A percentile compares a stretch with the other conserved stretches of the same genome.
Evolutionary conservation across 305 asterid species (phyloP).

Genomic region (Coffea humblotiana): DNA sequence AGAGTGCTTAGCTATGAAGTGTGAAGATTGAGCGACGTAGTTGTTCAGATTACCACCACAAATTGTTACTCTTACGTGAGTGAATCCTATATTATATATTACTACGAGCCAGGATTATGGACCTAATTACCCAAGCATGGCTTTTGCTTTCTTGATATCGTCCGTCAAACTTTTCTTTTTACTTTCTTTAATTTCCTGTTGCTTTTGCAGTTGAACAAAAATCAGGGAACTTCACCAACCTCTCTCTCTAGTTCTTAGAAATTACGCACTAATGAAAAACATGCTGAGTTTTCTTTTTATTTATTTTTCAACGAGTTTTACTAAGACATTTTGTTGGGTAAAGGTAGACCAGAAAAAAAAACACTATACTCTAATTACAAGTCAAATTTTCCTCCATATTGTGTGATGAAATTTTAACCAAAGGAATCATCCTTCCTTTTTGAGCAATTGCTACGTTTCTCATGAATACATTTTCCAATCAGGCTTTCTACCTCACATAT

Average conservation of each 20-base stretch:
- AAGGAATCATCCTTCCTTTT: too few species aligned
- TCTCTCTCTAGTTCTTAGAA: neutral
- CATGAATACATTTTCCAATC: too few species aligned
- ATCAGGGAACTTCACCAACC: neutral
- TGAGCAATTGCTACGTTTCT: too few species aligned
- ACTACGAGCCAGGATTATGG: neutral
- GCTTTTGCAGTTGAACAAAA: neutral
- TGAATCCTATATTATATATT: neutral
- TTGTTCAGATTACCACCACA: slow-evolving; percentile 17
- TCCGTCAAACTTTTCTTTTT: neutral
- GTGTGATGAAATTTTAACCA: too few species aligned
- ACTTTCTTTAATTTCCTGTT: neutral
- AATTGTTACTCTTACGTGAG: neutral
- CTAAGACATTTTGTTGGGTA: neutral
- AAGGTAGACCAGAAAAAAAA: neutral
- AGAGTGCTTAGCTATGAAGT: slow-evolving; percentile 20
- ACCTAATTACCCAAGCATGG: neutral
- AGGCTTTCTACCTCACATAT: too few species aligned
- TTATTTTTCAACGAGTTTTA: neutral
- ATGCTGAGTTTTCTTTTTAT: neutral
- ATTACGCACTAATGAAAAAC: neutral
- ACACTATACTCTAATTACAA: too few species aligned
- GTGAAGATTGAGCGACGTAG: slow-evolving; percentile 36
- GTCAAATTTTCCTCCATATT: too few species aligned
- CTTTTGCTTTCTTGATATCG: neutral